Base-by-base conservation (phyloP, 345 rosid genomes). In the Rhizophora mangle region DNA sequence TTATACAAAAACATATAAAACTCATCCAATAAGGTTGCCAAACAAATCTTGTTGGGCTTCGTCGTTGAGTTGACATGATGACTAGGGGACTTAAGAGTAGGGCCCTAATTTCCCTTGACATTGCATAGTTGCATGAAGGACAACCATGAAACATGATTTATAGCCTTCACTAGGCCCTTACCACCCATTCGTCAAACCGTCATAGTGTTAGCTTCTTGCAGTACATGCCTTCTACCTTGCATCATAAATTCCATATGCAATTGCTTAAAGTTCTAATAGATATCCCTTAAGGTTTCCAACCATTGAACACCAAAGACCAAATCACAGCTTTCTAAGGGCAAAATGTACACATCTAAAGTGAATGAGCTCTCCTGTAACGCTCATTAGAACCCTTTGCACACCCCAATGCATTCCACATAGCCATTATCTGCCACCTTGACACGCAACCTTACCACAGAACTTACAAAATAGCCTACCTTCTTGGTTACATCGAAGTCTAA, bases 141-240 rank as follows among this genome's bases (percentile, higher is more conserved):
- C 34, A 29, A 29, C 4, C 4, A 3, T 29, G 1, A 29, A 3
- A 3, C 2, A 3, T 29, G 4, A 3, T 3, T 2, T 3, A 29
- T 0, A 3, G 1, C 31, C 31, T 29, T 29, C 4, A 3, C 1
- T 3, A 29, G 31, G 34, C 6, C 34, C 34, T 31, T 31, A 31
- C 6, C 6, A 5, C 34, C 6, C 34, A 5, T 5, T 5, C 34
- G 5, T 31, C 6, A 4, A 1, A 31, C 6, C 34, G 0, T 5
- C 6, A 1, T 0, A 0, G 34, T 4, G 0, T 6, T 1, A 0
- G 6, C 34, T 4, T 1, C n/a, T 6, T 0, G 0, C 6, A 49
- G 20, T 20, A 49, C 53, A 49, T 10, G 53, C 3, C 6, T 49
- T 3, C 0, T 19, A 2, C 53, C 20, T 6, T 15, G 15, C 5